Percentiles rank a stretch among this genome's conserved stretches.
phyloP scores from a whole-genome alignment of 2,329 filamentous ascomycete genomes.

The Colletotrichum kahawae region DNA sequence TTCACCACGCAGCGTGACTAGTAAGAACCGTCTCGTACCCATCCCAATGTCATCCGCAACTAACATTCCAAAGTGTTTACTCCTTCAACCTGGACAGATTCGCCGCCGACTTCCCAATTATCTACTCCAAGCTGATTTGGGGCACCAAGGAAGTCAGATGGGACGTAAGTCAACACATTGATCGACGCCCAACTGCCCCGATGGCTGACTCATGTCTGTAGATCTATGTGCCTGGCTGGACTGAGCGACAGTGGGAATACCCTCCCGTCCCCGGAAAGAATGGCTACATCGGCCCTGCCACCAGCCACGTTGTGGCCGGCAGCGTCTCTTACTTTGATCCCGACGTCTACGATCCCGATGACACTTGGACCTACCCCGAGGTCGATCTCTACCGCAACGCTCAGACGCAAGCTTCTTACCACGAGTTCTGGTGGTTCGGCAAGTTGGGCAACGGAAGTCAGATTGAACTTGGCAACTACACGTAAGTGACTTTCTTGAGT shows the following conservation, averaged over 20 bases:
- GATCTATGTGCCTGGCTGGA: slow-evolving; percentile 45
- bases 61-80: background rate
- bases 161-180: background rate
- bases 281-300: slow-evolving; percentile 46
- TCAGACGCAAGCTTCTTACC: background rate
- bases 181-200: background rate
- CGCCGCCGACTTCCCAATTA: slow-evolving; percentile 23
- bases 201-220: background rate
- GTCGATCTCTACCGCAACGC: slow-evolving; percentile 28
- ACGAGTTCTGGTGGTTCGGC: slow-evolving; percentile 21
- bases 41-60: background rate
- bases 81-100: slow-evolving; percentile 21
- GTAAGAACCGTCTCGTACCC: background rate
- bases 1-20: slow-evolving; percentile 7
- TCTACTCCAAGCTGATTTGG: slow-evolving; percentile 22
- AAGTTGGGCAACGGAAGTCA: slow-evolving; percentile 18
- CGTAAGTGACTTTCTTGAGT: background rate
- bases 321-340: slow-evolving; percentile 34
- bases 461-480: slow-evolving; percentile 17
- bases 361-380: slow-evolving; percentile 42
- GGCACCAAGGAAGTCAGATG: slow-evolving; percentile 24
- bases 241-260: slow-evolving; percentile 44
- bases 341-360: slow-evolving; percentile 36
- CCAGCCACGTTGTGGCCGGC: slow-evolving; percentile 34
- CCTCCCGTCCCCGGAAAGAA: slow-evolving; percentile 41